These are phyloP conservation scores for Malassezia japonica DNA, from an alignment of 1,284 basidiomycete genomes.

Conservation along the genomic window DNA sequence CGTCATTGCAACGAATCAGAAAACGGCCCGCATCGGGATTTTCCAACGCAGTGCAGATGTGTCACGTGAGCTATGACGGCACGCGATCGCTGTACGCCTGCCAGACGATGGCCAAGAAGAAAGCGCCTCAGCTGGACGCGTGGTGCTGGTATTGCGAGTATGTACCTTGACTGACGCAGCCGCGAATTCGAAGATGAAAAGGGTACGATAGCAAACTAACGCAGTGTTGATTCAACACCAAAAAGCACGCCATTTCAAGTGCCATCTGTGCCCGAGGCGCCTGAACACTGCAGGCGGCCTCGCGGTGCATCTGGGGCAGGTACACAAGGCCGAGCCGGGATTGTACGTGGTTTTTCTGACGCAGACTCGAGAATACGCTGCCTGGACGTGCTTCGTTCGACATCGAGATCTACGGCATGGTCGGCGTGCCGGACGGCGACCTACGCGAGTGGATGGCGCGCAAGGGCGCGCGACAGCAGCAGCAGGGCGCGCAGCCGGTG, in stretches of 20 bases:
- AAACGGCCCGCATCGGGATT: neutral
- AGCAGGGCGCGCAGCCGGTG: conserved; percentile 5
- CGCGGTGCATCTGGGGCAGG: conserved; percentile 96
- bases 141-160: conserved; percentile 99
- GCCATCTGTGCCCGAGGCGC: conserved; percentile 84
- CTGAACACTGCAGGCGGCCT: conserved; percentile 94
- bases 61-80: conserved; percentile 1
- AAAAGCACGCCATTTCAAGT: conserved; percentile 98
- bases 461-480: conserved; percentile 45
- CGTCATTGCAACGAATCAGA: neutral
- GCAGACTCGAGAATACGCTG: conserved; percentile 84
- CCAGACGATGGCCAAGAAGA: conserved; percentile 42
- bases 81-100: neutral
- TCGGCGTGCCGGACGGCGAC: conserved; percentile 87
- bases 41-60: neutral
- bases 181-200: conserved; percentile 48
- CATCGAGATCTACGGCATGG: conserved; percentile 99
- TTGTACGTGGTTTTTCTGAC: conserved; percentile 58
- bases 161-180: conserved; percentile 48
- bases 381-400: conserved; percentile 95
- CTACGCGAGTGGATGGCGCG: conserved; percentile 85
- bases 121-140: conserved; percentile 49
- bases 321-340: conserved; percentile 94
- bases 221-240: conserved; percentile 94
- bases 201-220: conserved; percentile 16